Evolutionary conservation across 192 early-diverging fungal genomes (phyloP).

Genomic region (Chytriomyces sp.): DNA sequence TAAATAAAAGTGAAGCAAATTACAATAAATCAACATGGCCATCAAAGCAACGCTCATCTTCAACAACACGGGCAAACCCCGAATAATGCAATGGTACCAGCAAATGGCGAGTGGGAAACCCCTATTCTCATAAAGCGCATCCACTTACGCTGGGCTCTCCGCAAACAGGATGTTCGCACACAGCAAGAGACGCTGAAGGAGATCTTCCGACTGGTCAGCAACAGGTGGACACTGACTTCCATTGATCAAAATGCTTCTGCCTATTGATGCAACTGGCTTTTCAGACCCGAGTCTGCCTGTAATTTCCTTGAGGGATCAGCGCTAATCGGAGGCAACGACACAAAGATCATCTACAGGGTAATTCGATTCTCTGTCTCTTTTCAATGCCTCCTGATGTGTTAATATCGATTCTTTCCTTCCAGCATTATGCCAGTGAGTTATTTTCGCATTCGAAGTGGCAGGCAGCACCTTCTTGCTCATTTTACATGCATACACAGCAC

Average conservation of each 20-base stretch:
- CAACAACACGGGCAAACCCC: constrained; percentile 96
- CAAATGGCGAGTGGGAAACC: constrained; percentile 57
- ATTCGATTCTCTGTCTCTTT: not conserved
- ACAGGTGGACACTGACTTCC: constrained; percentile 52
- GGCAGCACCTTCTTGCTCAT: not conserved
- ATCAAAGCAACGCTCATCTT: constrained; percentile 99
- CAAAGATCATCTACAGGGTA: constrained; percentile 90
- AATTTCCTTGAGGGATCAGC: constrained; percentile 90
- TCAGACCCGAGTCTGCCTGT: constrained; percentile 80
- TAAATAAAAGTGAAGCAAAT: no score
- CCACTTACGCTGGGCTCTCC: constrained; percentile 1
- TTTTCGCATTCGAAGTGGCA: constrained; percentile 1
- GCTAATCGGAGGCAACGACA: constrained; percentile 79
- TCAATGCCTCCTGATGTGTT: not conserved
- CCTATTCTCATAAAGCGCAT: no score
- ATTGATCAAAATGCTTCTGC: not conserved
- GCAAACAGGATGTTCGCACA: constrained; percentile 70
- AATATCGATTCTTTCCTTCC: not conserved
- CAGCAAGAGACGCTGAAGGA: constrained; percentile 89
- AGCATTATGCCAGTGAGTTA: constrained; percentile 83
- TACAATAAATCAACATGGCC: constrained; percentile 22
- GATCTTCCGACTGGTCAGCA: constrained; percentile 84
- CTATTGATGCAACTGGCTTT: constrained; percentile 6
- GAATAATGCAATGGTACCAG: constrained; percentile 92
- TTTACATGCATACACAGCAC: constrained; percentile 44